Evolutionary conservation across 352 stramenopile genomes (phyloP), one percentile per base, ranked within the genome.

Genomic region (Globisporangium ultimum): DNA sequence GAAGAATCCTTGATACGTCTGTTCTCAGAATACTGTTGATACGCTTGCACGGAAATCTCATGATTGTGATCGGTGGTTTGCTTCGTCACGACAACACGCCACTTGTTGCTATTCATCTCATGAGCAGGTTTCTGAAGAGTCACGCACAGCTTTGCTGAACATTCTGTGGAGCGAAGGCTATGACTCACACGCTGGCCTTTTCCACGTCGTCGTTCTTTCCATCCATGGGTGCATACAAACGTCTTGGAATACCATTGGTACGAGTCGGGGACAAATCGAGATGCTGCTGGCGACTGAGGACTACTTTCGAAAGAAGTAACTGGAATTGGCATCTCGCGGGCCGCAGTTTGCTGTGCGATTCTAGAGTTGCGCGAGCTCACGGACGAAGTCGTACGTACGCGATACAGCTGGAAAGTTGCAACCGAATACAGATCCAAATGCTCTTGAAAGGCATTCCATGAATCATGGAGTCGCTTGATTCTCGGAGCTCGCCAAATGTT

Each of bases 181-280:
- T 92, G 82, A 47, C 82, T 85, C 46, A 89, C 66, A 11, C 82
- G 82, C 48, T 92, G 81, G 1, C 82, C 82, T 51, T 72, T 84
- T 24, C 82, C 82, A 17, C 82, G 78, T 41, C 80, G 82, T 9
- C 82, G 76, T 50, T 79, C 72, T 49, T 92, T 90, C 82, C 80
- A 90, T 1, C 82, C 82, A 51, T 92, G 80, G 3, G 82, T 92
- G 50, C 82, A 92, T 21, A 92, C 58, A 42, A 87, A 90, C 2
- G 82, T 92, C 62, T 92, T 92, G 10, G 80, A 88, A 53, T 92
- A 92, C 80, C 80, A 92, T 51, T 88, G 71, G 32, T 74, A 89
- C 14, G 63, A 64, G 13, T 78, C 65, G 3, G 82, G 82, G 12
- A 89, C 70, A 6, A 89, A 56, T 48, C 80, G 71, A 1, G 55